Conservation (phyloP, 805 yeast species). For the Scheffersomyces coipomensis region DNA sequence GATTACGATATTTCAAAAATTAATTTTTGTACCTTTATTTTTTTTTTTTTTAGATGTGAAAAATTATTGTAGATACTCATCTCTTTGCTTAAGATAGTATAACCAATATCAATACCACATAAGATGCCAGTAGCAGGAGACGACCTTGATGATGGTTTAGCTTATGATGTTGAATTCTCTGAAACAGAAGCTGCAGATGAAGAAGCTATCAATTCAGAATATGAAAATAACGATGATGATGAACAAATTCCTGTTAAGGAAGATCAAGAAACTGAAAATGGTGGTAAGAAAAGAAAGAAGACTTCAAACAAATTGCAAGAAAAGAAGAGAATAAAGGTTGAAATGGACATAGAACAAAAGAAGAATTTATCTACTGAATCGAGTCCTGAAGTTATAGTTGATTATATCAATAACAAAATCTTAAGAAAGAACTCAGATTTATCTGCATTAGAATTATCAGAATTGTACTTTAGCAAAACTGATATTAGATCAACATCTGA, state of each 20-base stretch:
- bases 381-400: constrained; percentile 62
- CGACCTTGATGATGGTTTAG: constrained; percentile 78
- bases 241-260: constrained; percentile 23
- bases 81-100: not conserved
- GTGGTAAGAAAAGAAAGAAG: constrained; percentile 13
- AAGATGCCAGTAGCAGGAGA: constrained; percentile 46
- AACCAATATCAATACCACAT: not conserved
- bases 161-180: constrained; percentile 47
- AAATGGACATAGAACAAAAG: constrained; percentile 60
- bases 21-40: not conserved
- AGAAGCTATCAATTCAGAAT: constrained; percentile 14
- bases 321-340: constrained; percentile 68
- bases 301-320: constrained; percentile 39
- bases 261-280: constrained; percentile 9
- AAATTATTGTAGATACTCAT: constrained; percentile 1
- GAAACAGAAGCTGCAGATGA: not conserved
- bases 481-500: constrained; percentile 63
- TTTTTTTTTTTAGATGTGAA: not conserved
- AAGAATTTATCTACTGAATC: constrained; percentile 47
- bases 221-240: constrained; percentile 27
- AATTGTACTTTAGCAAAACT: constrained; percentile 54
- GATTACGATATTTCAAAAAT: too few relatives aligned
- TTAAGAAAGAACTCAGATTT: constrained; percentile 61
- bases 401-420: constrained; percentile 61
- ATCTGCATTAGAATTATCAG: constrained; percentile 73